Base-by-base conservation (phyloP, 2,329 filamentous ascomycete genomes). In the Aulographum hederae region DNA sequence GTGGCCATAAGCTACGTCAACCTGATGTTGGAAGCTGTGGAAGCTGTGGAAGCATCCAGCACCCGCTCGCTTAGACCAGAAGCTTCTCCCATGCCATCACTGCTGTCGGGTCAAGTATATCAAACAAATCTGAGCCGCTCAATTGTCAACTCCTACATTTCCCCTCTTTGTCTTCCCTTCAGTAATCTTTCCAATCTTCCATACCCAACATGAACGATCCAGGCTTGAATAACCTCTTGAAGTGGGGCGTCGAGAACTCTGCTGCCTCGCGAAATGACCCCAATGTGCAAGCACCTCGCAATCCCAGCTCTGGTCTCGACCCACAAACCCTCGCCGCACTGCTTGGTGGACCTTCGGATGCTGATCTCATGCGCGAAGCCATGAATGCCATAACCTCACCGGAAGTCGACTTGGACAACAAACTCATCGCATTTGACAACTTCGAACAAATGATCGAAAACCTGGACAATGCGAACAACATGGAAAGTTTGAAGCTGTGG, bases 391-490 rank as follows among this genome's bases (percentile, higher is more conserved):
- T 94, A 47, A 66, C 63, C 6, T 70, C 72, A 13, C 41, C 58
- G 6, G 65, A 76, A 34, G 60, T 77, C 34, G 67, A 69, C 3
- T 63, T 86, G 31, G 76, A 82, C 27, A 70, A 81, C 55, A 82
- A 80, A 52, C 57, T 91, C 33, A 69, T 74, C 35, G 85, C 85
- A 23, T 91, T 92, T 55, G 85, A 93, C 66, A 93, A 94, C 58
- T 78, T 94, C 39, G 85, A 93, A 59, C 81, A 92, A 54, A 63
- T 93, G 36, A 77, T 94, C 45, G 84, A 94, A 61, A 73, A 70
- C 39, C 72, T 95, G 44, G 89, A 98, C 63, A 98, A 98, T 53
- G 86, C 89, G 36, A 98, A 95, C 62, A 91, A 94, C 57, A 69
- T 98, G 43, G 73, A 73, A 41, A 68, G 68, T 18, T 60, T 94